Evolutionary conservation across 441 rosid genomes (phyloP), one percentile per base, ranked within the genome.

Genomic region (Populus hybrid): DNA sequence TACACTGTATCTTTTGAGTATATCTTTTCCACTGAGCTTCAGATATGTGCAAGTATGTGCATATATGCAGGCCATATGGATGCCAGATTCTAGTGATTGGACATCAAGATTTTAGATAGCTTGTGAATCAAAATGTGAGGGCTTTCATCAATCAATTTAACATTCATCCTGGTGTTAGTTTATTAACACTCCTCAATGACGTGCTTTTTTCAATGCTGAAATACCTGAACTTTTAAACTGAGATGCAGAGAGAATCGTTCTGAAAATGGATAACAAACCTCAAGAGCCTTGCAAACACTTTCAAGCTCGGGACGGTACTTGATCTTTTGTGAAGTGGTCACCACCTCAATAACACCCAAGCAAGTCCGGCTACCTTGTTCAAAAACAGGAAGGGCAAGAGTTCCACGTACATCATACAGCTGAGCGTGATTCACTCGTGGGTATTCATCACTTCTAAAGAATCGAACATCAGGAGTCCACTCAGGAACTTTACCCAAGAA

Each of bases 401-500:
- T 89, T 59, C 99, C 99, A 10, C 94, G 88, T 10, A 95, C 96
- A 83, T 86, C 95, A 10, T 83, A 87, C 80, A 81, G 85, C 75
- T 89, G 96, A 38, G 99, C 99, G 71, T 95, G 87, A 59, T 71
- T 78, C 23, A 93, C 86, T 69, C 98, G 86, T 1, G 82, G 90
- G 82, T 93, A 95, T 80, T 95, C 99, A 8, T 93, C 97, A n/a
- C 94, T 91, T 85, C 82, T 87, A 77, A 92, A 92, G 86, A 92
- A 95, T 59, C 92, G 86, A 80, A 92, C 98, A 88, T 95, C 98
- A 36, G 98, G 99, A 71, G 94, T 93, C 97, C 98, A 95, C 85
- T 95, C 99, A 50, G 97, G 98, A 80, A 91, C 87, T 84, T 89
- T 90, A 72, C 87, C 88, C 32, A 30, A 30, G 32, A 30, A 30